These are phyloP conservation scores for Stachybotrys echinatus DNA, from an alignment of 2,329 filamentous ascomycete genomes.

Conservation along the genomic window DNA sequence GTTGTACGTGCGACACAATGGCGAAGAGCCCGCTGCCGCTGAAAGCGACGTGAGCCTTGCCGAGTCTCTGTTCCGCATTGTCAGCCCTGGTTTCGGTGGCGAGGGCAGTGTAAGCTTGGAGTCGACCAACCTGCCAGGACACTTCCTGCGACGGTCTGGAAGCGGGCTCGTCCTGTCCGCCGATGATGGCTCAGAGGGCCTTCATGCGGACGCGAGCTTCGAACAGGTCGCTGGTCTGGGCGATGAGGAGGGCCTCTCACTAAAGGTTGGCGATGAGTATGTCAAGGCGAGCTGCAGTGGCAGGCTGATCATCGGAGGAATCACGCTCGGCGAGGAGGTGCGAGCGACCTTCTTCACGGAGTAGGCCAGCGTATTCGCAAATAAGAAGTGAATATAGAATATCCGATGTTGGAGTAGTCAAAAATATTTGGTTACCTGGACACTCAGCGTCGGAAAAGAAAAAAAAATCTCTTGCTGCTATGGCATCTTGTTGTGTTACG, in stretches of 20 bases:
- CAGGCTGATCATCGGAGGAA: background rate
- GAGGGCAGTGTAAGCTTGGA: slow-evolving; percentile 15
- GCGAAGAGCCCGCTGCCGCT: background rate
- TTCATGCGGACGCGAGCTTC: slow-evolving; percentile 11
- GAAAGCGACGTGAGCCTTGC: slow-evolving; percentile 4
- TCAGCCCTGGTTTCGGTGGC: slow-evolving; percentile 14
- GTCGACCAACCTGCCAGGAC: slow-evolving; percentile 15
- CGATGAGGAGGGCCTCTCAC: slow-evolving; percentile 20
- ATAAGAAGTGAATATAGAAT: too few species aligned
- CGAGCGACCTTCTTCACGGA: slow-evolving; percentile 1
- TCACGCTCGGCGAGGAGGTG: background rate
- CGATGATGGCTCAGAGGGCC: slow-evolving; percentile 3
- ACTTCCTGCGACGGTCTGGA: slow-evolving; percentile 8
- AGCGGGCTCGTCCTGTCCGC: slow-evolving; percentile 5
- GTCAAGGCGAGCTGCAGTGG: background rate
- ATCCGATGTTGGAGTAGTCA: too few species aligned
- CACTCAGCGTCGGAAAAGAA: too few species aligned
- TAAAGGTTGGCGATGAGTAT: slow-evolving; percentile 1
- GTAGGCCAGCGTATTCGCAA: background rate
- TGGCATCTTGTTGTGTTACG: too few species aligned
- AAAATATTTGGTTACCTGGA: too few species aligned
- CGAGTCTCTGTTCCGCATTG: slow-evolving; percentile 17
- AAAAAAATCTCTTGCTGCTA: too few species aligned
- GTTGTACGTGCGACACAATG: slow-evolving; percentile 9
- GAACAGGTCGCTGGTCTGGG: slow-evolving; percentile 12